Base-by-base conservation (phyloP, 1,284 basidiomycete genomes). In the Somion occarium region DNA sequence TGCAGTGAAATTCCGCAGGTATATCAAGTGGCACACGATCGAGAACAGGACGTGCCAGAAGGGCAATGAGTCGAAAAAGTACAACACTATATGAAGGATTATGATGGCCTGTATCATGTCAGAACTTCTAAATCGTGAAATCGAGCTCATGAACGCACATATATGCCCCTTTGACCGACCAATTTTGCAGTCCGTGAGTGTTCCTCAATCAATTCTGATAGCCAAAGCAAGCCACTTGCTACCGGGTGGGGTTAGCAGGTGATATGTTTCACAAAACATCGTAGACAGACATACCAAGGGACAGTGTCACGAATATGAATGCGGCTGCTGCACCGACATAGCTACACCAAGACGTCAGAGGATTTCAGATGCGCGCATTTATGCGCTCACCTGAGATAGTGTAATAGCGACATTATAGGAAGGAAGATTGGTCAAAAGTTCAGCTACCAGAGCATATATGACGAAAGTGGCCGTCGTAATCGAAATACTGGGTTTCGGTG, bases 161-260 rank as follows among this genome's bases (percentile, higher is more conserved):
- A 95, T 60, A 91, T 90, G 13, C 83, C 80, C 54, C 89, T 75
- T 66, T 90, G 84, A 1, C 94, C 94, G 19, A 93, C 65, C 1
- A 71, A 60, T 69, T 96, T 96, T 5, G 94, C 89, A 48, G 78
- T 62, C 42, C 81, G 80, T 12, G 92, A 86, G 68, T 96, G 87
- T 66, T 98, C 94, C 67, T 98, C 94, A 57, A 97, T 96, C 44
- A 97, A 70, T 68, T 98, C 94, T 2, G 94, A 94, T 25, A 97
- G 74, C 78, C 93, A 95, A 53, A 98, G 72, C 46, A 98, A 74
- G 7, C 93, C 94, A 66, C 91, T 95, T 47, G 94, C 94, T 95
- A 64, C 38, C 53, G 18, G 44, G 43, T 43, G 24, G 15, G 12
- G 11, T 3, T 20, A 49, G 46, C 25, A 1, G 15, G 38, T 22